Evolutionary conservation across 1,139 yeast genomes (phyloP).

Genomic region (Schizosaccharomyces versatilis): DNA sequence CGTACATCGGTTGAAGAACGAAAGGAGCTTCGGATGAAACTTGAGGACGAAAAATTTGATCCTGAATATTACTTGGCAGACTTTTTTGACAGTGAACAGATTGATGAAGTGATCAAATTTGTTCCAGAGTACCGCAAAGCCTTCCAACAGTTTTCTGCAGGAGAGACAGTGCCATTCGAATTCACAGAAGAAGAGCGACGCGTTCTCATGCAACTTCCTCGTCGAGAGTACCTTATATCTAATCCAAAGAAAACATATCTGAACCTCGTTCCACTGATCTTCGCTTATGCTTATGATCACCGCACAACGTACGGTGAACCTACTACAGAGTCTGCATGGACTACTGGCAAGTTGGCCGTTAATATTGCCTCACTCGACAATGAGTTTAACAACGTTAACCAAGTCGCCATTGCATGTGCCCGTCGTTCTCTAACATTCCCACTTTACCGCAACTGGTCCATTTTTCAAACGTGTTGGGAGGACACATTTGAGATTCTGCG

Average conservation of each 20-base stretch:
- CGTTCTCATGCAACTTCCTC: conserved; percentile 45
- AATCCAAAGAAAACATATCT: conserved; percentile 34
- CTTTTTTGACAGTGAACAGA: conserved; percentile 31
- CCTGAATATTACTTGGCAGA: conserved; percentile 80
- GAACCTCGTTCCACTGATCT: conserved; percentile 41
- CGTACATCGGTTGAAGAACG: conserved; percentile 33
- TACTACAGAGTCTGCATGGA: conserved; percentile 82
- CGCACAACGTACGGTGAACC: conserved; percentile 59
- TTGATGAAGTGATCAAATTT: conserved; percentile 31
- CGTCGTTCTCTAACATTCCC: conserved; percentile 65
- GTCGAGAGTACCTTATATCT: conserved; percentile 29
- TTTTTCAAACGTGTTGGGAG: conserved; percentile 44
- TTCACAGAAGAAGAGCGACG: conserved; percentile 42
- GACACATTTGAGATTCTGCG: conserved; percentile 47
- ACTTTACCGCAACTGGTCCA: conserved; percentile 45
- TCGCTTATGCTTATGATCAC: conserved; percentile 51
- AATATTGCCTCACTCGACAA: conserved; percentile 51
- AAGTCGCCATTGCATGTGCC: conserved; percentile 36
- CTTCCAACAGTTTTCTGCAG: not conserved
- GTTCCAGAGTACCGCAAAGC: conserved; percentile 25
- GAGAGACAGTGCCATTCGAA: conserved; percentile 2
- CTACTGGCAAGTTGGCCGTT: conserved; percentile 65
- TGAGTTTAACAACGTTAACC: conserved; percentile 28
- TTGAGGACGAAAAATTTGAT: conserved; percentile 63
- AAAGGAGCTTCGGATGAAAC: conserved; percentile 38